Evolutionary conservation across 2,329 filamentous ascomycete species (phyloP), one percentile per base, ranked within the genome.

Genomic region (Xylariomycetidae sp.): DNA sequence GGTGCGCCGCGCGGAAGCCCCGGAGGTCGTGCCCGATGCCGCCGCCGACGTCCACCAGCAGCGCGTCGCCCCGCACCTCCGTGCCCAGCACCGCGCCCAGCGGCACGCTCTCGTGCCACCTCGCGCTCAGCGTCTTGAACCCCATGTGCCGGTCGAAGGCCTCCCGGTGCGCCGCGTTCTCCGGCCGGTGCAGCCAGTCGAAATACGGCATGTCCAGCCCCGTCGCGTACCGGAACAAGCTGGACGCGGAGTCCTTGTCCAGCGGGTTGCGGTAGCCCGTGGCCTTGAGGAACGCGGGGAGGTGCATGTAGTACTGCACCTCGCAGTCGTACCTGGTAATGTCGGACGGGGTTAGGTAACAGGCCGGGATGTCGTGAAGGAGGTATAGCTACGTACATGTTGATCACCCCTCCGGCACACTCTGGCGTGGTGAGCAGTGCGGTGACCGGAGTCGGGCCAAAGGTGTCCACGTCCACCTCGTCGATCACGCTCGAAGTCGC

Each of bases 41-140:
- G 4, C 29, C 29, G 17, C 29, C 29, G 5, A 31, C 19, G 14
- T 31, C 29, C 14, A 31, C 29, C 10, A 31, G n/a, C n/a, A 31
- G 29, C 5, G 19, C 29, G 13, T 31, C 29, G 18, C 18, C 29
- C 24, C 17, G 6, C 10, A 10, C 10, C 8, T 22, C 12, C n/a
- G 7, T 31, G 18, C 29, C 18, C 10, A 31, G 29, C 7, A 31
- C 17, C 12, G 22, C 29, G n/a, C 24, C 19, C 5, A 31, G 16
- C 4, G 29, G 29, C n/a, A 22, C 18, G 18, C 18, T 16, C 19
- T 31, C 29, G 12, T 31, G 24, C 29, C 29, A 31, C 19, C 24
- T 31, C n/a, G 12, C 24, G 17, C 19, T 22, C 5, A 31, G 5
- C 13, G 29, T 31, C 29, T 31, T 31, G 29, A 31, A 31, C 18